phyloP scores from a whole-genome alignment of 2,329 filamentous ascomycete genomes.

The Aspergillus vadensis region DNA sequence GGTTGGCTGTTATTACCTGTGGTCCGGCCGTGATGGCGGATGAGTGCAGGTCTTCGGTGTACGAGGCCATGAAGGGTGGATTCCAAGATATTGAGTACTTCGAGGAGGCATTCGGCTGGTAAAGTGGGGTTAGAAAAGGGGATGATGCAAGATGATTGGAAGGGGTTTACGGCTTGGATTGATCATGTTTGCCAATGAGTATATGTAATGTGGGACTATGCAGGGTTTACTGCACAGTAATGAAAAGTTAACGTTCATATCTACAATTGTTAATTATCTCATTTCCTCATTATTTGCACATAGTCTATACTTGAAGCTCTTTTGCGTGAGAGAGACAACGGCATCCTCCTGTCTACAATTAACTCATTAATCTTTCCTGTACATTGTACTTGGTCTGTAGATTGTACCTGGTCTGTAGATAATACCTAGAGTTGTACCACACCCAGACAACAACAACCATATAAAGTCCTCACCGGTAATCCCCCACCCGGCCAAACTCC shows the following conservation, averaged over 20 bases:
- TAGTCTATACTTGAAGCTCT: no score
- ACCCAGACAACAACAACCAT: no score
- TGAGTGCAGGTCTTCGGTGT: slow-evolving; percentile 41
- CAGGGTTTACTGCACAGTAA: neutral
- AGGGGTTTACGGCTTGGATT: neutral
- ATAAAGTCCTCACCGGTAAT: neutral
- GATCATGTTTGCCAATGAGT: neutral
- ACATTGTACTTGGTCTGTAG: no score
- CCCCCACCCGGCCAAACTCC: neutral
- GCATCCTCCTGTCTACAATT: no score
- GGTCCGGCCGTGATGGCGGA: slow-evolving; percentile 49
- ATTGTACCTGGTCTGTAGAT: no score
- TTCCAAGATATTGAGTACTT: slow-evolving; percentile 43
- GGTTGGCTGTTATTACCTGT: slow-evolving; percentile 40
- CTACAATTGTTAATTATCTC: no score
- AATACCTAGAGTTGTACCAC: no score
- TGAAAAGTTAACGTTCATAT: neutral
- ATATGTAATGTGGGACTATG: neutral
- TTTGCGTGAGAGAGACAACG: no score
- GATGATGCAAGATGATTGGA: neutral
- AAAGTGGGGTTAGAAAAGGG: neutral
- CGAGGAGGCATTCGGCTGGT: slow-evolving; percentile 32
- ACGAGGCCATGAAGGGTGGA: slow-evolving; percentile 32
- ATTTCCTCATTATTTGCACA: no score
- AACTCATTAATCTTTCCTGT: no score